Base-by-base conservation (phyloP, 805 yeast species). In the Saccharomyces paradoxus region DNA sequence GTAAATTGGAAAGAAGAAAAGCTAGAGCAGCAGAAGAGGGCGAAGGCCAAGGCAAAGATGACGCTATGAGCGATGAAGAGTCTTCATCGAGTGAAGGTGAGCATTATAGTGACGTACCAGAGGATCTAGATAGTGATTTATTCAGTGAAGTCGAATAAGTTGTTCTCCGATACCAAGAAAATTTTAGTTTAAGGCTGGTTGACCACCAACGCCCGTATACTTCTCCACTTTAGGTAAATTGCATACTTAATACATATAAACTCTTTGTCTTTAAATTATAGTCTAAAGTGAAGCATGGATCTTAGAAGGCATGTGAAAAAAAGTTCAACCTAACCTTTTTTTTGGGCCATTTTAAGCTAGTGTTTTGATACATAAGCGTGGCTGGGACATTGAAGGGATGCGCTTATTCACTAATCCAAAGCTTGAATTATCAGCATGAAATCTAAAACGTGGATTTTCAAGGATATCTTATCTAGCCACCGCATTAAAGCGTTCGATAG, bases 1-100 rank as follows among this genome's bases (percentile, higher is more conserved):
- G 95, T 63, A 78, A 81, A 71, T 72, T 78, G 72, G 81, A 78
- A 62, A 73, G 84, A 75, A 66, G 79, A 69, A 74, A 66, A 55
- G 72, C 67, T 22, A 64, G 75, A 62, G 62, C 63, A 44, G 55
- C 49, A 50, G 65, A 63, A 55, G 52, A 50, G 41, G 63, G 60
- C 32, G 64, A 57, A 27, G 61, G 57, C 14, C 61, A 60, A 6
- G 67, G 55, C 28, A 64, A 60, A 5, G 71, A 63, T n/a, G 68
- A 59, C 41, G 66, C 58, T 17, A 70, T 62, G 21, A 67, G 57
- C 9, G 61, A 53, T 4, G 63, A 55, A 27, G 67, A 61, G 29
- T 55, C 56, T 22, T 56, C 57, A 21, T 60, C 49, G n/a, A 58
- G 53, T 41, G 74, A 66, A 26, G 71, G 68, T 51, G 75, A 72